phyloP scores from a whole-genome alignment of 495 filamentous ascomycete species.

The Staphylotrichum longicolle region DNA sequence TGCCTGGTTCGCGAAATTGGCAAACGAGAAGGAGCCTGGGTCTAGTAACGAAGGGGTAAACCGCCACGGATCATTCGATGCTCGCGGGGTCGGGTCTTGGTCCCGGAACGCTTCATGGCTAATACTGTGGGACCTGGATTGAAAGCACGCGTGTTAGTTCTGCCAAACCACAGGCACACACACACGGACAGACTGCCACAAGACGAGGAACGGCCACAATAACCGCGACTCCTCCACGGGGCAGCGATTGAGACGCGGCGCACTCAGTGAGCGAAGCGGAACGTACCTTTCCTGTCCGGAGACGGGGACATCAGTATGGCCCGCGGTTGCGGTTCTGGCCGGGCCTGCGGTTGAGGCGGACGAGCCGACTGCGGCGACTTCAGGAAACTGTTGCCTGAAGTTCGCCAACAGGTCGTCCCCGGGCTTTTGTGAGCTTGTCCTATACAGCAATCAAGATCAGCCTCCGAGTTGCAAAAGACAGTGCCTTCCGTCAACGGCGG shows the following conservation, averaged over 20 bases:
- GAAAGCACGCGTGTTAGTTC: constrained; percentile 1
- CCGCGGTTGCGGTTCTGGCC: constrained; percentile 38
- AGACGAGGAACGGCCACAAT: no score
- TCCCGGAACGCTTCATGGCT: constrained; percentile 62
- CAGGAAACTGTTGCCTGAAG: constrained; percentile 78
- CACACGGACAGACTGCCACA: no score
- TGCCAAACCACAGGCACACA: not conserved
- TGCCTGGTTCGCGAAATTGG: constrained; percentile 71
- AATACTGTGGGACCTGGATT: constrained; percentile 37
- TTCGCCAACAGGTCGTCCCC: constrained; percentile 76
- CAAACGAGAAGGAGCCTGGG: constrained; percentile 76
- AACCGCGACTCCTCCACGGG: no score
- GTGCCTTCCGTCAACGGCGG: no score
- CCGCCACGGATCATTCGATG: constrained; percentile 70
- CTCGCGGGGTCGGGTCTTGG: constrained; percentile 74
- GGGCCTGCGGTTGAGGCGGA: constrained; percentile 33
- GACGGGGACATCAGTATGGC: constrained; percentile 41
- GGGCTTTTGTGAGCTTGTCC: constrained; percentile 83
- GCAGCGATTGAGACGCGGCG: no score
- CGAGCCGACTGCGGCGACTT: constrained; percentile 49
- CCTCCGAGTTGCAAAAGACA: not conserved
- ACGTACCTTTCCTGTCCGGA: constrained; percentile 53
- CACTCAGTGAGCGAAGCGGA: no score
- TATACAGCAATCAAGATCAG: constrained; percentile 41
- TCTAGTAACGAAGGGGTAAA: constrained; percentile 89